Conservation (phyloP, 306 rosid genomes). For the Dalbergia cultrata region DNA sequence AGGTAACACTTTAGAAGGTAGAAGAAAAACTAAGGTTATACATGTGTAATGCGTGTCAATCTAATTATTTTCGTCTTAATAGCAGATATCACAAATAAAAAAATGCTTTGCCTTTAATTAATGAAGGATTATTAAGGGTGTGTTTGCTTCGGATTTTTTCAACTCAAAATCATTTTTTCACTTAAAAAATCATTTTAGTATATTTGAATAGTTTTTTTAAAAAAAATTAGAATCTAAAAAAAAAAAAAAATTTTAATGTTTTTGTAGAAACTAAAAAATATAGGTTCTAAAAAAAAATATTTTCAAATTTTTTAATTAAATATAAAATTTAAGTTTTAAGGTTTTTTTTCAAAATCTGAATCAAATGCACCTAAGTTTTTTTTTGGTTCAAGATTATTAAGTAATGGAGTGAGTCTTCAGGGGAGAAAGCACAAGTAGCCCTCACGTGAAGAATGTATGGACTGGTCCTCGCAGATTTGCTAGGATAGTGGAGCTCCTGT, state of each 20-base stretch:
- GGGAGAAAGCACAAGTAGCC: neutral
- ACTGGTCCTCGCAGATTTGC: neutral
- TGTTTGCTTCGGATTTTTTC: neutral
- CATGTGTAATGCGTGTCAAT: slow-evolving; percentile 10
- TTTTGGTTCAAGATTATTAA: too few relatives aligned
- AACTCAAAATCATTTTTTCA: too few relatives aligned
- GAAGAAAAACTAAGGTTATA: neutral
- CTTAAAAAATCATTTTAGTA: too few relatives aligned
- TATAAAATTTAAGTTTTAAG: too few relatives aligned
- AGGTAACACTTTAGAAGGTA: neutral
- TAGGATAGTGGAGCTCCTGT: neutral
- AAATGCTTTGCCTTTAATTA: neutral
- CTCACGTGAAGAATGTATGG: neutral
- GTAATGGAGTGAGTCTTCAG: neutral
- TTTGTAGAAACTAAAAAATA: too few relatives aligned
- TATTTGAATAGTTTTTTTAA: too few relatives aligned
- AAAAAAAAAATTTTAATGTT: too few relatives aligned
- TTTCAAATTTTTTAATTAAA: too few relatives aligned
- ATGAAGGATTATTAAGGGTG: neutral
- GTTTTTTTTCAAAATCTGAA: too few relatives aligned
- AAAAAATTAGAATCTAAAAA: too few relatives aligned
- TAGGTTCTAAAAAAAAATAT: too few relatives aligned
- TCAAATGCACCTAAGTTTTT: too few relatives aligned
- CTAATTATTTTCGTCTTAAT: neutral
- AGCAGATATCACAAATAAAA: neutral